Evolutionary conservation across 257 asterid genomes (phyloP).

Genomic region (Gardenia jasminoides): DNA sequence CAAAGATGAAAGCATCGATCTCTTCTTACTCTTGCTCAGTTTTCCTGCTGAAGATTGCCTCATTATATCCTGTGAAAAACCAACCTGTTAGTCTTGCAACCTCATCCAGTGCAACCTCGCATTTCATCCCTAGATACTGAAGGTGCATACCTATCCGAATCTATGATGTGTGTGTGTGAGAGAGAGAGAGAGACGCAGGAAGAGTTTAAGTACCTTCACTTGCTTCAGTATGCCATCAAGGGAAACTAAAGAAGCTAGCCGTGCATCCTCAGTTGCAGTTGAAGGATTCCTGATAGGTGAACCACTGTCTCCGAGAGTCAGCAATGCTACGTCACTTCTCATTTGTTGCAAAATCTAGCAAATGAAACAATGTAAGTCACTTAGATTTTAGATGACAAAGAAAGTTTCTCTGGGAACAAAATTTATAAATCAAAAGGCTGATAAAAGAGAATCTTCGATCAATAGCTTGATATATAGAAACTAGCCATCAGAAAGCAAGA

Average conservation of each 20-base stretch:
- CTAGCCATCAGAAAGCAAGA: not conserved
- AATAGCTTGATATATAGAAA: slow-evolving; percentile 2
- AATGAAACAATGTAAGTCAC: not conserved
- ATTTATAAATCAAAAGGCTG: not conserved
- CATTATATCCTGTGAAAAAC: slow-evolving; percentile 63
- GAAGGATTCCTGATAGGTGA: slow-evolving; percentile 85
- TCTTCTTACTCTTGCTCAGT: slow-evolving; percentile 80
- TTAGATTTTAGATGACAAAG: not conserved
- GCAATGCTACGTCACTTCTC: slow-evolving; percentile 70
- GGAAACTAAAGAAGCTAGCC: slow-evolving; percentile 89
- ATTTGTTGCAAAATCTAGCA: slow-evolving; percentile 88
- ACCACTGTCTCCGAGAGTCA: slow-evolving; percentile 72
- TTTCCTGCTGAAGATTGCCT: slow-evolving; percentile 69
- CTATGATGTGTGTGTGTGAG: not conserved
- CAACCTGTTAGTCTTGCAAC: slow-evolving; percentile 10
- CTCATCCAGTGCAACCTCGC: slow-evolving; percentile 20
- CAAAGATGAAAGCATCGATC: slow-evolving; percentile 61
- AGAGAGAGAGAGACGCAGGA: slow-evolving; percentile 16
- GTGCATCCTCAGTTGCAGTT: slow-evolving; percentile 96
- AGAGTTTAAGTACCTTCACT: slow-evolving; percentile 57
- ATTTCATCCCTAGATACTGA: slow-evolving; percentile 1
- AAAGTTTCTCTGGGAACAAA: not conserved
- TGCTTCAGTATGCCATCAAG: slow-evolving; percentile 91
- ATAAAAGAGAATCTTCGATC: not conserved
- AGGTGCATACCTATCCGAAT: not conserved